phyloP scores from a whole-genome alignment of 306 rosid species.

The Fragaria vesca region DNA sequence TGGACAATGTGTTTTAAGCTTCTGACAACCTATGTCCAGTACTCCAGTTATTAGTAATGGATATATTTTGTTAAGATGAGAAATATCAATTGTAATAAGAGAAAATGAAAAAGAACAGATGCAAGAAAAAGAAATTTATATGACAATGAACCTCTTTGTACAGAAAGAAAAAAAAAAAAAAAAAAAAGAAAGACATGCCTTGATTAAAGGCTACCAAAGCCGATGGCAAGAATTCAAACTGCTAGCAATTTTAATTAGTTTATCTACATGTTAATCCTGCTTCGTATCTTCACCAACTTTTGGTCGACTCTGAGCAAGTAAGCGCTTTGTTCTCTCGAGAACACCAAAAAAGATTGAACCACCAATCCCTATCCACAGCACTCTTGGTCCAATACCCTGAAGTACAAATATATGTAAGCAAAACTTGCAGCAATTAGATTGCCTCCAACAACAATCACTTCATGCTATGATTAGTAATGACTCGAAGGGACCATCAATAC shows the following conservation, averaged over 20 bases:
- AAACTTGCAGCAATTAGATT: neutral
- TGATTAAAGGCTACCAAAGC: neutral
- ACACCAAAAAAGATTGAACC: conserved; percentile 53
- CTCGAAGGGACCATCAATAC: neutral
- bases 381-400: conserved; percentile 65
- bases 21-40: too few relatives aligned
- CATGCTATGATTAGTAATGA: neutral
- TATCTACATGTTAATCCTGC: conserved; percentile 24
- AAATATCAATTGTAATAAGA: too few relatives aligned
- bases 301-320: conserved; percentile 42
- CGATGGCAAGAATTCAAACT: neutral
- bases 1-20: too few relatives aligned
- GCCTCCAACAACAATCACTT: neutral
- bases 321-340: conserved; percentile 46
- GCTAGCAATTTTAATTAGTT: neutral
- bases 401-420: neutral
- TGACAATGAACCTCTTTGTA: neutral
- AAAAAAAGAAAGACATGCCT: neutral
- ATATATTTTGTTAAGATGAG: too few relatives aligned
- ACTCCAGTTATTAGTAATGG: too few relatives aligned
- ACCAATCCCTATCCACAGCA: conserved; percentile 56
- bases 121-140: too few relatives aligned
- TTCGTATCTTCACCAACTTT: conserved; percentile 12
- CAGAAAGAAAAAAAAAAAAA: neutral
- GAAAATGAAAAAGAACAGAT: too few relatives aligned